Percentiles rank a stretch among this genome's conserved stretches.
Evolutionary conservation across 73 alveolate species (phyloP).

Genomic region (Tetrahymena elliotti): DNA sequence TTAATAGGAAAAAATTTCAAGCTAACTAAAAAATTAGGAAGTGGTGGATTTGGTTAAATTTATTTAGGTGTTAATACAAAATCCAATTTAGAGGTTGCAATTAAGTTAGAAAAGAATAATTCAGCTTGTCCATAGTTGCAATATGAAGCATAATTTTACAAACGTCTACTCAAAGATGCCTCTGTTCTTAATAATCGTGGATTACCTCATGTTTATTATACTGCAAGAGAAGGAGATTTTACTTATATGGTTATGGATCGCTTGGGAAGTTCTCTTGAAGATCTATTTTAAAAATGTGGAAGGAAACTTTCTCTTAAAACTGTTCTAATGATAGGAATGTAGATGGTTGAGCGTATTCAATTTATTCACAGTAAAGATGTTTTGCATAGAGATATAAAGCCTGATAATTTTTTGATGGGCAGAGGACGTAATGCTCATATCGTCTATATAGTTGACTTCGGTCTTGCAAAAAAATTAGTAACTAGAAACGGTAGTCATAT

Average conservation of each 20-base stretch:
- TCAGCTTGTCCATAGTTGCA: slow-evolving; percentile 71
- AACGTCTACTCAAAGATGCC: slow-evolving; percentile 35
- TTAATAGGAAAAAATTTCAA: slow-evolving; percentile 56
- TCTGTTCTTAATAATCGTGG: slow-evolving; percentile 27
- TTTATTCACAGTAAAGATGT: slow-evolving; percentile 63
- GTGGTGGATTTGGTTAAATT: slow-evolving; percentile 88
- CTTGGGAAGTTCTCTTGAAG: slow-evolving; percentile 69
- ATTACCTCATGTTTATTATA: slow-evolving; percentile 50
- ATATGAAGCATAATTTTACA: slow-evolving; percentile 73
- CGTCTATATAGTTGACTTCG: slow-evolving; percentile 80
- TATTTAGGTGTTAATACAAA: slow-evolving; percentile 63
- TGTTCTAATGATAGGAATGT: slow-evolving; percentile 57
- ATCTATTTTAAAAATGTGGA: slow-evolving; percentile 34
- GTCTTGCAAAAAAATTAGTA: slow-evolving; percentile 71
- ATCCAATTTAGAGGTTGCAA: slow-evolving; percentile 81
- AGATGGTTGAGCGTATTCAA: slow-evolving; percentile 62
- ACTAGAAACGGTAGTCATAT: slow-evolving; percentile 47
- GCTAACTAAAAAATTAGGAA: slow-evolving; percentile 76
- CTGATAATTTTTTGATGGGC: slow-evolving; percentile 80
- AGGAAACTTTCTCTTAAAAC: slow-evolving; percentile 64
- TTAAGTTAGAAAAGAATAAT: slow-evolving; percentile 70
- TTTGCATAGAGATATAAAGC: slow-evolving; percentile 81
- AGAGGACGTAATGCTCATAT: slow-evolving; percentile 43
- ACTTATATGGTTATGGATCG: slow-evolving; percentile 64
- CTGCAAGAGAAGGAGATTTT: slow-evolving; percentile 65